phyloP scores from a whole-genome alignment of 1,284 basidiomycete species.

The Baeospora myosura region DNA sequence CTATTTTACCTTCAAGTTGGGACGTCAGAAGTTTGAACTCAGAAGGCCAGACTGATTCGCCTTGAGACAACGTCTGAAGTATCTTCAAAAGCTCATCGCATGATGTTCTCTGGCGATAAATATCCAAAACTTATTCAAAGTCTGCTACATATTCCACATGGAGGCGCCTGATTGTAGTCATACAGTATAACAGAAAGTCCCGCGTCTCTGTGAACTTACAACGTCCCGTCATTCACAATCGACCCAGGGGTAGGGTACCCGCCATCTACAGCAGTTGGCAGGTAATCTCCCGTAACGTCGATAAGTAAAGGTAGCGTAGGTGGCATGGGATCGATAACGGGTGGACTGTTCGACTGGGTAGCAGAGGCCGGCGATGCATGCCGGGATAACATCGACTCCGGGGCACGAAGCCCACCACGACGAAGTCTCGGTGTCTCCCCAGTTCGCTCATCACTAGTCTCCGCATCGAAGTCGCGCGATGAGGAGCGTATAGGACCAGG shows the following conservation, averaged over 20 bases:
- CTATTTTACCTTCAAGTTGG: too few species aligned
- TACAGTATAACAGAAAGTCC: slow-evolving; percentile 1
- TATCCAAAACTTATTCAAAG: slow-evolving; percentile 2
- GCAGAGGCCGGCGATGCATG: slow-evolving; percentile 27
- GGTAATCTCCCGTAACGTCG: too few species aligned
- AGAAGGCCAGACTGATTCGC: too few species aligned
- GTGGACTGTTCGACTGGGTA: neutral
- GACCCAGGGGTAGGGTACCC: slow-evolving; percentile 36
- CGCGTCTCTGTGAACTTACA: too few species aligned
- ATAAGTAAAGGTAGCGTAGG: neutral
- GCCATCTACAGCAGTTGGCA: slow-evolving; percentile 14
- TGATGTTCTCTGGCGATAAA: neutral
- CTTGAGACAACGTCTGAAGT: too few species aligned
- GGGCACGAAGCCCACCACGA: slow-evolving; percentile 50
- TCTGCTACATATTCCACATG: neutral
- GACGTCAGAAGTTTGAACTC: too few species aligned
- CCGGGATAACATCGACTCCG: slow-evolving; percentile 47
- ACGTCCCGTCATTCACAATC: slow-evolving; percentile 23
- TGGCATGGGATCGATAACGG: neutral
- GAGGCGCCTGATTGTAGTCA: neutral
- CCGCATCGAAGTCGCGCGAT: slow-evolving; percentile 15
- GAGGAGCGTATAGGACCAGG: slow-evolving; percentile 15
- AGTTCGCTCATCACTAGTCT: slow-evolving; percentile 22
- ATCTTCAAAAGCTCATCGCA: neutral
- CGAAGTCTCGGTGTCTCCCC: slow-evolving; percentile 40